Evolutionary conservation across 2,329 filamentous ascomycete species (phyloP).

Genomic region (Tolypocladium ophioglossoides): DNA sequence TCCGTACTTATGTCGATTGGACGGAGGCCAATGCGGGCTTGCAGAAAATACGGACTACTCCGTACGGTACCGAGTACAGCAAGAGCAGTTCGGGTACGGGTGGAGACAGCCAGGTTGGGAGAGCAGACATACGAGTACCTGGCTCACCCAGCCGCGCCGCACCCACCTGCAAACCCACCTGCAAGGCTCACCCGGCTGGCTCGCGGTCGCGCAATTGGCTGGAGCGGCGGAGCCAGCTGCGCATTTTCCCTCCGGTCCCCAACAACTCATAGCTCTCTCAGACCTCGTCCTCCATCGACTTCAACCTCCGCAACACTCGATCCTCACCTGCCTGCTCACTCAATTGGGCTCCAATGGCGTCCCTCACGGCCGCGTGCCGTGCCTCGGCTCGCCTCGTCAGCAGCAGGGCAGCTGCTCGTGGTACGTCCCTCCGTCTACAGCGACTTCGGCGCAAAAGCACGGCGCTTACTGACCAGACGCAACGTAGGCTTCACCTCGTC

Average conservation of each 20-base stretch:
- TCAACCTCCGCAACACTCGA: neutral
- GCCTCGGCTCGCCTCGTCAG: conserved; percentile 49
- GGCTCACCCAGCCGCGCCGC: too few species aligned
- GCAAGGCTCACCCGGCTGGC: too few species aligned
- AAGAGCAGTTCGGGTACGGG: too few species aligned
- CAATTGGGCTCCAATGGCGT: conserved; percentile 45
- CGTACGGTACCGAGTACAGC: too few species aligned
- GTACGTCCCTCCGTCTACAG: conserved; percentile 29
- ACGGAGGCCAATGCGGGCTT: too few species aligned
- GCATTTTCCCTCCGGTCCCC: conserved; percentile 6
- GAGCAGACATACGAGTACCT: too few species aligned
- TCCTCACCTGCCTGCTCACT: conserved; percentile 8
- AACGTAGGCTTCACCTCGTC: conserved; percentile 53
- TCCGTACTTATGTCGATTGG: too few species aligned
- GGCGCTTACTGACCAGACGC: neutral
- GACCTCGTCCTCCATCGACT: conserved; percentile 7
- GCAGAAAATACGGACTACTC: too few species aligned
- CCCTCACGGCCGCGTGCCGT: conserved; percentile 53
- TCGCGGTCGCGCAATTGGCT: too few species aligned
- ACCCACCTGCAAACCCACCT: too few species aligned
- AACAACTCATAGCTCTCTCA: conserved; percentile 21
- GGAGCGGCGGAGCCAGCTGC: too few species aligned
- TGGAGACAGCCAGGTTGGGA: too few species aligned
- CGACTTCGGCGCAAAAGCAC: neutral
- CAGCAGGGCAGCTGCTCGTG: conserved; percentile 39